phyloP scores from a whole-genome alignment of 148 eudicot species.

The Rhododendron ferrugineum region DNA sequence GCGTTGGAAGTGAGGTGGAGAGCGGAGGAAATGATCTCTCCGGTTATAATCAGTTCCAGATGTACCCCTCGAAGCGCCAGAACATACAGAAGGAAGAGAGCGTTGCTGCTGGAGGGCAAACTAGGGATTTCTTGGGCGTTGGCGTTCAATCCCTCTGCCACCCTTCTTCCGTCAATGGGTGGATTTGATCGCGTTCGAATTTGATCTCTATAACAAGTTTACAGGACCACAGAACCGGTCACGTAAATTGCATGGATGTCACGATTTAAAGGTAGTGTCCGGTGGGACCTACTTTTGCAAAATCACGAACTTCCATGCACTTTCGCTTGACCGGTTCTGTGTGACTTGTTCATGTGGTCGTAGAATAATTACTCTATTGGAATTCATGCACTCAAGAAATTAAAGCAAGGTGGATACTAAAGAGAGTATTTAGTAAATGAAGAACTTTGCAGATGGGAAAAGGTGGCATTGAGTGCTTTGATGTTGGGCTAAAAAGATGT shows the following conservation, averaged over 20 bases:
- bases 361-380: neutral
- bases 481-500: slow-evolving; percentile 17
- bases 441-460: slow-evolving; percentile 22
- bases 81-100: slow-evolving; percentile 34
- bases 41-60: slow-evolving; percentile 23
- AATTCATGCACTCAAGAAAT: neutral
- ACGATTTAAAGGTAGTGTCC: neutral
- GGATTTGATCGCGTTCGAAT: slow-evolving; percentile 37
- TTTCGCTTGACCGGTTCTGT: neutral
- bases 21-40: slow-evolving; percentile 39
- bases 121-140: slow-evolving; percentile 83
- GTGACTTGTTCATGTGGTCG: neutral
- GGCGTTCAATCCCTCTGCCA: slow-evolving; percentile 48
- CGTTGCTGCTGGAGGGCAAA: slow-evolving; percentile 41
- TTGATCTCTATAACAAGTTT: neutral
- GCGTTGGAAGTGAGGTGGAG: slow-evolving; percentile 39
- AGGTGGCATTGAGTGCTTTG: slow-evolving; percentile 21
- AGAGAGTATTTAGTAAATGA: slow-evolving; percentile 12
- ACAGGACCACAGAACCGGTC: neutral
- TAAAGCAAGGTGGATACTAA: slow-evolving; percentile 2
- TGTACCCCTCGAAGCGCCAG: slow-evolving; percentile 48
- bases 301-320: neutral
- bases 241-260: neutral
- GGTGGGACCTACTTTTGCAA: neutral
- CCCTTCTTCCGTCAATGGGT: slow-evolving; percentile 60